Evolutionary conservation across 345 rosid species (phyloP), one percentile per base, ranked within the genome.

Genomic region (Citropsis articulata): DNA sequence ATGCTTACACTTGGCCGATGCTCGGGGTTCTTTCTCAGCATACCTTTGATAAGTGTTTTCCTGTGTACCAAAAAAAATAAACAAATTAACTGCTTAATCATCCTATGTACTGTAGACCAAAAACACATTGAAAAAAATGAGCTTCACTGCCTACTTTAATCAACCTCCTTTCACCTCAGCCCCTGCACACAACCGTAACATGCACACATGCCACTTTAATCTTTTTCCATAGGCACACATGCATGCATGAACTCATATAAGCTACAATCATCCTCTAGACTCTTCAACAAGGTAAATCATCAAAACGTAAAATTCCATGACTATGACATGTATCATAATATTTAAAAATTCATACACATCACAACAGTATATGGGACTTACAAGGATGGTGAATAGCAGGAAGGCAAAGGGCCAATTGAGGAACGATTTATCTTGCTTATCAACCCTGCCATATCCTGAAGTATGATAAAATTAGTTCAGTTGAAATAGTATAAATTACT

Each of bases 381-480:
- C 98, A 96, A 85, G 66, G 97, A 87, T 57, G 98, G 97, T 25
- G 99, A 91, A 80, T 96, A 96, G 87, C 97, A 94, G 16, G 98
- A 62, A 55, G 99, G 99, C 83, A 96, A 81, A 31, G 97, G 98
- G 57, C 98, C 99, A 75, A 96, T 94, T 22, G 97, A 96, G 66
- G 99, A 96, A 69, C 95, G 98, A 71, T 96, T 96, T 86, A 96
- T 94, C 94, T 96, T 96, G 90, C 98, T 92, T 75, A 96, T 96
- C 79, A 96, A 85, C 77, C 99, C 99, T 75, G 97, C 99, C 99
- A 96, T 96, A 86, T 96, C 99, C 99, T 93, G 88, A 73, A 83
- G 67, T 40, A 38, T 25, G 31, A 73, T 53, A 48, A 73, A 78
- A 81, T 80, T 71, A 75, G 84, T 50, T 55, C 38, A 75, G 62